Evolutionary conservation across 257 asterid species (phyloP).

Genomic region (Voacanga thouarsii): DNA sequence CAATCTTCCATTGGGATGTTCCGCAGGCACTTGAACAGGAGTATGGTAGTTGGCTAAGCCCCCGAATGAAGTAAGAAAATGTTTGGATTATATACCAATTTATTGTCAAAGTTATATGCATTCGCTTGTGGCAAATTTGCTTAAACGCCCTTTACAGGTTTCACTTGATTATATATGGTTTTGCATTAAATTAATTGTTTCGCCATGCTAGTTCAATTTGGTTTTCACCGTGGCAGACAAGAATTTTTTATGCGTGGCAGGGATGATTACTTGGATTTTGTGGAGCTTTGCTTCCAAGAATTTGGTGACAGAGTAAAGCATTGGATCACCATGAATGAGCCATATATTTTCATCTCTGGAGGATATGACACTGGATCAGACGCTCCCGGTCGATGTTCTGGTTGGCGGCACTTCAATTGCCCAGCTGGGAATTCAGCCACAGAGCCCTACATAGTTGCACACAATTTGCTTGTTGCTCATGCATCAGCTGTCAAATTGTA

Average conservation of each 20-base stretch:
- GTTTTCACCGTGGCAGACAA: too few relatives aligned
- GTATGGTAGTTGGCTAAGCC: constrained; percentile 11
- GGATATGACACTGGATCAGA: constrained; percentile 5
- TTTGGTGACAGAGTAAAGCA: constrained; percentile 22
- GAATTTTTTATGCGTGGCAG: neutral
- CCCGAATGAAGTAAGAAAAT: constrained; percentile 2
- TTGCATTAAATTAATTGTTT: too few relatives aligned
- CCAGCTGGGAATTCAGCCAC: constrained; percentile 17
- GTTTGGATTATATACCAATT: too few relatives aligned
- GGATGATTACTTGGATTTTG: constrained; percentile 16
- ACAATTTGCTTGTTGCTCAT: constrained; percentile 17
- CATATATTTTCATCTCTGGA: neutral
- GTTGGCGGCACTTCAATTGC: constrained; percentile 10
- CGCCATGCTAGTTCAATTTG: too few relatives aligned
- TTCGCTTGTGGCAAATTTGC: too few relatives aligned
- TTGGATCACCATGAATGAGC: constrained; percentile 21
- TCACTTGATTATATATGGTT: too few relatives aligned
- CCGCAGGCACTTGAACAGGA: constrained; percentile 13
- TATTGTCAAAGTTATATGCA: too few relatives aligned
- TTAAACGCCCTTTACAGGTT: too few relatives aligned
- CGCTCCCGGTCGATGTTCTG: constrained; percentile 19
- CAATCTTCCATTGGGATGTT: constrained; percentile 19
- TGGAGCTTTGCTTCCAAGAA: constrained; percentile 20
- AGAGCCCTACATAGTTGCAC: constrained; percentile 20
- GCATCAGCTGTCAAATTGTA: constrained; percentile 14